Evolutionary conservation across 2,329 filamentous ascomycete species (phyloP).

Genomic region (Fusarium pseudocircinatum): DNA sequence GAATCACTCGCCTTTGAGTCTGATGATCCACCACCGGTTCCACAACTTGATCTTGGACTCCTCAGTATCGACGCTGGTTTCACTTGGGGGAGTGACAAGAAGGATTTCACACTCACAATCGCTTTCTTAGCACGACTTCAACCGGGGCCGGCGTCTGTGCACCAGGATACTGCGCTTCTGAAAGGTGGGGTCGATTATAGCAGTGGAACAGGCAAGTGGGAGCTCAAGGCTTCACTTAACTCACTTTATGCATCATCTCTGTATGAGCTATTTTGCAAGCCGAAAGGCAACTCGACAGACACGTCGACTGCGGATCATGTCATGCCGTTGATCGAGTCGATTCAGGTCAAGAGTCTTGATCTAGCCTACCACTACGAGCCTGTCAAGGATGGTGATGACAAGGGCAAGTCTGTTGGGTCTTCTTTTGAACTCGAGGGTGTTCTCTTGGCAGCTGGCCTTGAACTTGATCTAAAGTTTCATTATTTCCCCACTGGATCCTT

Average conservation of each 20-base stretch:
- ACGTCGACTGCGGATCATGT: background rate
- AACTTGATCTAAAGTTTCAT: background rate
- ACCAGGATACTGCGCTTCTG: background rate
- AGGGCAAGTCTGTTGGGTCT: background rate
- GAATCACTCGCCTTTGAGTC: background rate
- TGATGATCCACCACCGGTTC: background rate
- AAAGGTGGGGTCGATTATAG: background rate
- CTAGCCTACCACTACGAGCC: background rate
- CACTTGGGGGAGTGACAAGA: background rate
- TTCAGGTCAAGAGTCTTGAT: background rate
- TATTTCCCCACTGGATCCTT: background rate
- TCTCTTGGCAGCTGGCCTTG: background rate
- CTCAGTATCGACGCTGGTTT: background rate
- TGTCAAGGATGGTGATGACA: background rate
- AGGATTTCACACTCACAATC: background rate
- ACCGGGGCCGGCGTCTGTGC: background rate
- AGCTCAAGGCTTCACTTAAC: background rate
- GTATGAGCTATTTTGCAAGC: background rate
- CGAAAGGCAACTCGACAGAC: fast-evolving
- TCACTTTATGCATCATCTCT: background rate
- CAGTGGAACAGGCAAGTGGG: background rate
- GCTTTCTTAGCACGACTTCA: background rate
- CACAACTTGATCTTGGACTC: background rate
- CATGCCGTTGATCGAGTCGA: background rate
- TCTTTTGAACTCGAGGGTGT: background rate